Percentiles rank a stretch among this genome's conserved stretches.
phyloP scores from a whole-genome alignment of 164 flowering plant genomes.

The Magnolia officinalis region DNA sequence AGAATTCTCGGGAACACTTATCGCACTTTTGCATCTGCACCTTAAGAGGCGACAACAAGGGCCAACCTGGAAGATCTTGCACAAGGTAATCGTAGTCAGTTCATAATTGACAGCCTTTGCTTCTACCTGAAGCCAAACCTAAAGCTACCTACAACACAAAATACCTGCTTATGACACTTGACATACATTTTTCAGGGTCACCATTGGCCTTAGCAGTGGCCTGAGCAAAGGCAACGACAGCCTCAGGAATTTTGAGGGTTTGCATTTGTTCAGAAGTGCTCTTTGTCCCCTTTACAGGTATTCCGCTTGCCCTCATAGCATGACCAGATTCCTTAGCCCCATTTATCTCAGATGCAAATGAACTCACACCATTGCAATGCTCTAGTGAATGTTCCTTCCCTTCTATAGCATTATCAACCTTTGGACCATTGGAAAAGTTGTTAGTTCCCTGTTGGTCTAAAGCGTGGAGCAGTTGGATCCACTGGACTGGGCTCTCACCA shows the following conservation, averaged over 20 bases:
- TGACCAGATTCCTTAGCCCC: constrained; percentile 23
- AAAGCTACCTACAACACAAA: constrained; percentile 25
- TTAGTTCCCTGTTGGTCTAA: constrained; percentile 74
- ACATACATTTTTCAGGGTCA: constrained; percentile 35
- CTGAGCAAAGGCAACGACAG: constrained; percentile 36
- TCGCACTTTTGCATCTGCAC: constrained; percentile 88
- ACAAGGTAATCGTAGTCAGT: constrained; percentile 6
- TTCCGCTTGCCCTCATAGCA: constrained; percentile 15
- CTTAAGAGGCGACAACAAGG: constrained; percentile 70
- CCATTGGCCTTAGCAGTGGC: constrained; percentile 33
- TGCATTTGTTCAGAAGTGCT: constrained; percentile 33
- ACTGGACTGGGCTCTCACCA: constrained; percentile 63
- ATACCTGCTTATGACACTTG: constrained; percentile 30
- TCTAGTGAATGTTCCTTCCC: constrained; percentile 6
- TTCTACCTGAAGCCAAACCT: constrained; percentile 17
- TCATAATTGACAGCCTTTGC: constrained; percentile 7
- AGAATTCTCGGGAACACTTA: constrained; percentile 75
- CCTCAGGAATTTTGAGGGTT: constrained; percentile 32
- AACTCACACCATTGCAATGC: constrained; percentile 26
- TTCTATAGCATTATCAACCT: not conserved
- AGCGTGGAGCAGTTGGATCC: constrained; percentile 75
- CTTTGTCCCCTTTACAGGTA: constrained; percentile 29
- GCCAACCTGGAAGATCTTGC: constrained; percentile 80
- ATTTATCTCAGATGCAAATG: constrained; percentile 21
- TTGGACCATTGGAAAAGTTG: constrained; percentile 23